A percentile compares a stretch with the other conserved stretches of the same genome.
These are phyloP conservation scores for Cynanchum wilfordii DNA, from an alignment of 257 asterid species.

Conservation along the genomic window DNA sequence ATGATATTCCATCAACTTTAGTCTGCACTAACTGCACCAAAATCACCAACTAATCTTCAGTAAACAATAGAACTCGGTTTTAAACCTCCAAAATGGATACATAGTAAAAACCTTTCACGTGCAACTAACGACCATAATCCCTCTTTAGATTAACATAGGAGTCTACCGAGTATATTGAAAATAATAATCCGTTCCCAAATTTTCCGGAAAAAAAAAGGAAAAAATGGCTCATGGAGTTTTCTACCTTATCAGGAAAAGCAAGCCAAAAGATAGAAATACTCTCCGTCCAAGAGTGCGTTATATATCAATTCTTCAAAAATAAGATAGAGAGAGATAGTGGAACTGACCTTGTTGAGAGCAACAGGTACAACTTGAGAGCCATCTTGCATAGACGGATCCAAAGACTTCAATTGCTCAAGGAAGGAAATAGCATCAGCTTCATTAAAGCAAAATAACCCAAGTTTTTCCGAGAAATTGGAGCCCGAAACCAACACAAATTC, in stretches of 20 bases:
- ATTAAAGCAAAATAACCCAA: slow-evolving; percentile 73
- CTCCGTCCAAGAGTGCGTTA: neutral
- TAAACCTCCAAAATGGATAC: neutral
- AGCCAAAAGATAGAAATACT: neutral
- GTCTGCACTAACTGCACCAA: slow-evolving; percentile 74
- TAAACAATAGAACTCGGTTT: neutral
- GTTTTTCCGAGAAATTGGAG: slow-evolving; percentile 39
- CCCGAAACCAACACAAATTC: slow-evolving; percentile 85
- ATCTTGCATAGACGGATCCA: slow-evolving; percentile 55
- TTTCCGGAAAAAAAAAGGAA: neutral
- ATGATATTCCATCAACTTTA: slow-evolving; percentile 84
- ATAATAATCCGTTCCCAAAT: neutral
- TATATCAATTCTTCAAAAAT: neutral
- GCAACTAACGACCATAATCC: neutral
- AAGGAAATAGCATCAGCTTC: slow-evolving; percentile 79
- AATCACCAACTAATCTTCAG: slow-evolving; percentile 19
- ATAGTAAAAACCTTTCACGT: neutral
- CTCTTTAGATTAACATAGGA: neutral
- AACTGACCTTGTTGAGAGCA: slow-evolving; percentile 71
- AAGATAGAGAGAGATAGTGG: neutral
- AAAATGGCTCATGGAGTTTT: neutral
- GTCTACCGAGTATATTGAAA: too few species aligned
- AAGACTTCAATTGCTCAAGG: slow-evolving; percentile 60
- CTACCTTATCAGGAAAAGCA: neutral
- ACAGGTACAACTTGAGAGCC: slow-evolving; percentile 78